Evolutionary conservation across 2,329 filamentous ascomycete species (phyloP), one percentile per base, ranked within the genome.

Genomic region (Botryosphaeria dothidea): DNA sequence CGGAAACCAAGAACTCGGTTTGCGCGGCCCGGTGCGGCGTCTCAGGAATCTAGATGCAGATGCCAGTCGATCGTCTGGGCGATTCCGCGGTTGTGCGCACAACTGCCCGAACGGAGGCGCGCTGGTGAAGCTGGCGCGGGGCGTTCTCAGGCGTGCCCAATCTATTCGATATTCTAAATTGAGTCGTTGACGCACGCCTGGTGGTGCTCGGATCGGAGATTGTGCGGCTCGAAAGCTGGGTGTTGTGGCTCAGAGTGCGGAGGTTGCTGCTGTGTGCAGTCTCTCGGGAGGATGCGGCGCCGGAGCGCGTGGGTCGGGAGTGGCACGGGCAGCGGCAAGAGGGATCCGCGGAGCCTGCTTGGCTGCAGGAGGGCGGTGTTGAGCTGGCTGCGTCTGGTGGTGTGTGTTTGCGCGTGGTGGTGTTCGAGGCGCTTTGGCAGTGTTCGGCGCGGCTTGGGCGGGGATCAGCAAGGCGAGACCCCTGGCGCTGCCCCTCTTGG

Each of bases 401-500:
- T 23, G 45, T n/a, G n/a, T 23, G 11, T 25, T 48, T 19, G 5
- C 45, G 31, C 15, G 29, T n/a, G 54, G 36, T 19, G 51, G 19
- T 38, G 54, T 17, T 21, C 38, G 54, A 17, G 19, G 43, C 23
- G 23, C 23, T 57, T 34, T 34, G 46, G 15, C 19, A 17, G n/a
- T n/a, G n/a, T n/a, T n/a, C n/a, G n/a, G n/a, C n/a, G n/a, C n/a
- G n/a, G n/a, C n/a, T n/a, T n/a, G n/a, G n/a, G n/a, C n/a, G n/a
- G n/a, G 45, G 45, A 49, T 49, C 8, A 29, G 3, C 21, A 27
- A 15, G 17, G 36, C 54, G 15, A 9, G n/a, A 27, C 54, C 54
- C 54, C 54, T 45, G 54, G 54, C 54, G 25, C 54, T 29, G 36
- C 36, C 54, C 29, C 34, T 43, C 54, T 43, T 45, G 54, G 54